phyloP scores from a whole-genome alignment of 208 protist species.

The Leishmania turanica region DNA sequence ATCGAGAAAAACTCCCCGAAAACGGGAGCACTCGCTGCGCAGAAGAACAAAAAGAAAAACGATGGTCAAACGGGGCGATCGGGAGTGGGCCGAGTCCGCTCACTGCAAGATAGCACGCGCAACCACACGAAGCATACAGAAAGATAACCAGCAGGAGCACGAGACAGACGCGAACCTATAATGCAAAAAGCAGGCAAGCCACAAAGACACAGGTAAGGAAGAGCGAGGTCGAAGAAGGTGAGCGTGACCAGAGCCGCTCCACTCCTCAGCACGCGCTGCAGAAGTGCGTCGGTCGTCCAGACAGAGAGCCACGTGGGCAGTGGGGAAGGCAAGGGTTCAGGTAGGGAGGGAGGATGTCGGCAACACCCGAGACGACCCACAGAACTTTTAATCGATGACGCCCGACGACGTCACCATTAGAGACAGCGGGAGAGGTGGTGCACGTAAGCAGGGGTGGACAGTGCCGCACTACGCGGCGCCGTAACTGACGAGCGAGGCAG shows the following conservation, averaged over 20 bases:
- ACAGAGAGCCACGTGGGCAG: neutral
- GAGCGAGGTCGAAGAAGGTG: neutral
- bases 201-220: neutral
- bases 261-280: neutral
- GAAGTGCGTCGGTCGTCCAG: neutral
- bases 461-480: constrained; percentile 4
- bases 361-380: neutral
- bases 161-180: neutral
- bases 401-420: neutral
- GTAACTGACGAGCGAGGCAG: neutral
- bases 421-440: neutral
- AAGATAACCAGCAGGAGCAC: neutral
- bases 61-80: neutral
- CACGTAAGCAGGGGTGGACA: neutral
- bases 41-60: neutral
- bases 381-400: neutral
- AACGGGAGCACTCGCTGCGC: neutral
- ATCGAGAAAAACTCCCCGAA: too few species aligned
- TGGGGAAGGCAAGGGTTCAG: neutral
- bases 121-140: neutral
- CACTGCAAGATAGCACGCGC: neutral
- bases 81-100: neutral
- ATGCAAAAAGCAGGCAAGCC: neutral
- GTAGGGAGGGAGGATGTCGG: neutral
- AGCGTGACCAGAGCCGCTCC: neutral